Evolutionary conservation across 805 yeast species (phyloP).

Genomic region (Hanseniaspora nectarophila): DNA sequence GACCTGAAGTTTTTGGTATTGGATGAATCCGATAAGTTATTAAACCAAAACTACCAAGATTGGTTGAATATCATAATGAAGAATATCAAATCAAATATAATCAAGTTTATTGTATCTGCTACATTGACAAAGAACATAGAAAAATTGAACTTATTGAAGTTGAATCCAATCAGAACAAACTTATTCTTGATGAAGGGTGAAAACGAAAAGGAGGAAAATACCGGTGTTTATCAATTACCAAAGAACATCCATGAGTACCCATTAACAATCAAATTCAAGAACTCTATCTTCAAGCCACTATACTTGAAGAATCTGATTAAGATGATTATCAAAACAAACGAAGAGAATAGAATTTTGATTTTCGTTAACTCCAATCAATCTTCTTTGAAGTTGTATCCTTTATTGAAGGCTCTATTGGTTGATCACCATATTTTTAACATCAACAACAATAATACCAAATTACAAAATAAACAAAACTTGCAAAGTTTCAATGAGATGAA

Average conservation of each 20-base stretch:
- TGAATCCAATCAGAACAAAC: slow-evolving; percentile 47
- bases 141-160: slow-evolving; percentile 57
- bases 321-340: slow-evolving; percentile 18
- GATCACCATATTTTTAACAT: slow-evolving; percentile 34
- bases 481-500: slow-evolving; percentile 43
- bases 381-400: slow-evolving; percentile 61
- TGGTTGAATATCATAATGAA: slow-evolving; percentile 59
- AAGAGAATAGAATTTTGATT: slow-evolving; percentile 18
- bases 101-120: slow-evolving; percentile 75
- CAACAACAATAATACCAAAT: slow-evolving; percentile 43
- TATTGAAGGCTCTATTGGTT: slow-evolving; percentile 23
- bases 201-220: slow-evolving; percentile 26
- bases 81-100: slow-evolving; percentile 31
- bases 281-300: slow-evolving; percentile 56
- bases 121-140: slow-evolving; percentile 91
- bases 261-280: slow-evolving; percentile 30
- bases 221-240: slow-evolving; percentile 48
- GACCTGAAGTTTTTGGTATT: slow-evolving; percentile 52
- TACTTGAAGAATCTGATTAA: slow-evolving; percentile 46
- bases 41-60: slow-evolving; percentile 85
- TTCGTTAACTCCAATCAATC: slow-evolving; percentile 52
- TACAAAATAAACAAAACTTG: slow-evolving; percentile 45
- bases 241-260: slow-evolving; percentile 36
- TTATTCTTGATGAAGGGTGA: slow-evolving; percentile 58
- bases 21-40: slow-evolving; percentile 71